Percentiles rank a stretch among this genome's conserved stretches.
Conservation (phyloP, 2,329 filamentous ascomycete species). For the Trichoderma arundinaceum region DNA sequence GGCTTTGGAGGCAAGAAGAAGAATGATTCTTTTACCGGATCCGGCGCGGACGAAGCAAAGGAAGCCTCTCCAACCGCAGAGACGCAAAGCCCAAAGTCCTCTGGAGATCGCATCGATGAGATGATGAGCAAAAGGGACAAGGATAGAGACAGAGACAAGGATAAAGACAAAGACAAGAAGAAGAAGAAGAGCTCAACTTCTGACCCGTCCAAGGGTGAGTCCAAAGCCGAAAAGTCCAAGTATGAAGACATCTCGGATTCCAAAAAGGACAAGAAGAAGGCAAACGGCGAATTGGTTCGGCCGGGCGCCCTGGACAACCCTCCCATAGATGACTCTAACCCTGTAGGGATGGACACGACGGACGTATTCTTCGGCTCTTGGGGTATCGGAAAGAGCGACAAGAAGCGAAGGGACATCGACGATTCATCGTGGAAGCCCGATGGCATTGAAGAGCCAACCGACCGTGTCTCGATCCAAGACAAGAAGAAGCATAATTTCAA, state of each 20-base stretch:
- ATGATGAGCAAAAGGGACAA: conserved; percentile 15
- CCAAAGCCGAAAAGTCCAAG: conserved; percentile 35
- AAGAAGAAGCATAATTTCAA: conserved; percentile 57
- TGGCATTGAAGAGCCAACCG: conserved; percentile 51
- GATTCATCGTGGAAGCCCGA: conserved; percentile 48
- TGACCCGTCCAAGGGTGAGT: conserved; percentile 35
- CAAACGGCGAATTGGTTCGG: conserved; percentile 45
- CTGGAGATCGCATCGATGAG: conserved; percentile 10
- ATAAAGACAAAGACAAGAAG: conserved; percentile 23
- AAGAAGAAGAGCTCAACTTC: conserved; percentile 39
- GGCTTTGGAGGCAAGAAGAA: conserved; percentile 34
- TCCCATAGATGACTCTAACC: conserved; percentile 38
- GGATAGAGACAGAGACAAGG: background rate
- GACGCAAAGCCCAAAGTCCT: conserved; percentile 5
- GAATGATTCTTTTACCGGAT: conserved; percentile 18
- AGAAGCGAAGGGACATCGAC: conserved; percentile 45
- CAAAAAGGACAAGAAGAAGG: conserved; percentile 48
- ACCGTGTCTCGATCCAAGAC: conserved; percentile 48
- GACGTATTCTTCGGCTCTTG: conserved; percentile 60
- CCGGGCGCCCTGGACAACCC: conserved; percentile 42
- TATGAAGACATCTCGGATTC: conserved; percentile 38
- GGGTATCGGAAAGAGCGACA: conserved; percentile 59
- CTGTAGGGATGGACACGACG: conserved; percentile 41
- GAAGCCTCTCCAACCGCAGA: conserved; percentile 7
- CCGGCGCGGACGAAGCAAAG: conserved; percentile 8